Percentiles rank a stretch among this genome's conserved stretches.
Evolutionary conservation across 2,329 filamentous ascomycete genomes (phyloP).

Genomic region (Metarhizium robertsii): DNA sequence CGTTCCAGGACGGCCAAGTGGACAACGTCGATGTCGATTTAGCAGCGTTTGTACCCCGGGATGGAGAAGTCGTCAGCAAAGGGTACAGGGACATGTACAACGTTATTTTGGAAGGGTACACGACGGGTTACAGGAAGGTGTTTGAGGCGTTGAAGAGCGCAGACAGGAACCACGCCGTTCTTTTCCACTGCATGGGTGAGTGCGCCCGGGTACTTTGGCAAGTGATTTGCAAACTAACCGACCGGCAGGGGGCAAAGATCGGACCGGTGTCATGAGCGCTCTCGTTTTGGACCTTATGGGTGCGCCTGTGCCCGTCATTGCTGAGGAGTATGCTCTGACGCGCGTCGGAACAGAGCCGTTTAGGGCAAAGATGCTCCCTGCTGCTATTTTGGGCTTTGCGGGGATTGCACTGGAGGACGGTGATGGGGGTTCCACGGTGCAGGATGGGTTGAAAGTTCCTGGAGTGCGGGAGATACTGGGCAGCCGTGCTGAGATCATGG

Average conservation of each 20-base stretch:
- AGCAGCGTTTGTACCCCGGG: too few species aligned
- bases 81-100: neutral
- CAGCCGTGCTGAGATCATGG: neutral
- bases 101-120: neutral
- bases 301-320: neutral
- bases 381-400: neutral
- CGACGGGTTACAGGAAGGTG: neutral
- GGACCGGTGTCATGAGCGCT: too few species aligned
- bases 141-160: neutral
- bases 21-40: too few species aligned
- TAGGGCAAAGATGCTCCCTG: neutral
- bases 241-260: too few species aligned
- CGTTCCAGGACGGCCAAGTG: too few species aligned
- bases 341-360: slow-evolving; percentile 1
- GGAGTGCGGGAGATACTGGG: neutral
- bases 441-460: neutral
- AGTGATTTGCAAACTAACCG: too few species aligned
- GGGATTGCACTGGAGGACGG: neutral
- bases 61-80: too few species aligned
- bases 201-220: too few species aligned
- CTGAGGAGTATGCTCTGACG: slow-evolving; percentile 1
- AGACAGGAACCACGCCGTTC: neutral
- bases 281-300: neutral
- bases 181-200: too few species aligned
- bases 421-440: neutral